These are phyloP conservation scores for Rhodotorula sp. DNA, from an alignment of 1,284 basidiomycete species.

Conservation along the genomic window DNA sequence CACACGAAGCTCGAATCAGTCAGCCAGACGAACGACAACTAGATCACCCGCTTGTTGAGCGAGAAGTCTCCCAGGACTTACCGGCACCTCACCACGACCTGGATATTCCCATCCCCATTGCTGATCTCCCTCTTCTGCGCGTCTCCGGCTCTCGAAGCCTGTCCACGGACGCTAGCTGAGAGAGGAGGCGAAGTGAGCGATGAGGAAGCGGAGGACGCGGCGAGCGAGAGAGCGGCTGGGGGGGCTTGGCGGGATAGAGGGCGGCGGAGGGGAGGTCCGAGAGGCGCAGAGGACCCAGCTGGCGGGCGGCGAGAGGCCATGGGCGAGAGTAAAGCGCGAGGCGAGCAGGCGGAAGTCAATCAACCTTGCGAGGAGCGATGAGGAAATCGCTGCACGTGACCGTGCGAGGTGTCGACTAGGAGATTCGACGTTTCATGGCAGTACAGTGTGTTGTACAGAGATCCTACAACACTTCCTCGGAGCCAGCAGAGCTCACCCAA, in stretches of 20 bases:
- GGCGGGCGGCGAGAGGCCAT: background rate
- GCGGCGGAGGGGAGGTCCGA: background rate
- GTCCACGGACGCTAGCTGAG: background rate
- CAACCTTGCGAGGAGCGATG: background rate
- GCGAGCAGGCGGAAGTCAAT: background rate
- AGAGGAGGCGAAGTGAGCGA: background rate
- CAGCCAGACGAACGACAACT: background rate
- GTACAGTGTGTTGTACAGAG: too few relatives aligned
- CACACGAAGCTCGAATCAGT: constrained; percentile 27
- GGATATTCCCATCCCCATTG: constrained; percentile 61
- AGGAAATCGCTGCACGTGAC: background rate
- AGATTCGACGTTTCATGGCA: too few relatives aligned
- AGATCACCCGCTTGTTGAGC: constrained; percentile 2
- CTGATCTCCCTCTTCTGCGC: background rate
- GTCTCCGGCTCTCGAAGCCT: too few relatives aligned
- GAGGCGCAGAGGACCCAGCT: background rate
- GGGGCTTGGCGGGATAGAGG: background rate
- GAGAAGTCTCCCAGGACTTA: constrained; percentile 46
- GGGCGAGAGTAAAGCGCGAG: background rate
- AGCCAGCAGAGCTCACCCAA: too few relatives aligned
- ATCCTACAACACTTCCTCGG: background rate
- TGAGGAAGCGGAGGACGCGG: background rate
- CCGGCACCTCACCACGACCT: constrained; percentile 86
- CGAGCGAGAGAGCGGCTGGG: background rate
- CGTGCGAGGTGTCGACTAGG: background rate